Evolutionary conservation across 2,329 filamentous ascomycete genomes (phyloP).

Genomic region (Exophiala oligosperma): DNA sequence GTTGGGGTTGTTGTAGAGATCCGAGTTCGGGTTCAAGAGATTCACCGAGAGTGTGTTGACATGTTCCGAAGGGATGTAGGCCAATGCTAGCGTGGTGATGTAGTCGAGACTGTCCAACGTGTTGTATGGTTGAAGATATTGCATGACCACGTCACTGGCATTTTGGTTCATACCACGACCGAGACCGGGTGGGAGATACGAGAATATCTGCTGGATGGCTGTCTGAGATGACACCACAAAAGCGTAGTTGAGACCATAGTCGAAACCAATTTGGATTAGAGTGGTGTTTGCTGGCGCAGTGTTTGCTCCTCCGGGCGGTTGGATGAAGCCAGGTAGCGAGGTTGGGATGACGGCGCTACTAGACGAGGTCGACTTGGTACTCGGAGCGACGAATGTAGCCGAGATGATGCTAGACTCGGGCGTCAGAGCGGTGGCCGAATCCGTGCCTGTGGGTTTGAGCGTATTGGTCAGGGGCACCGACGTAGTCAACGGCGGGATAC

Average conservation of each 20-base stretch:
- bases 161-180: slow-evolving; percentile 58
- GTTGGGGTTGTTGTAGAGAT: slow-evolving; percentile 70
- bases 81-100: slow-evolving; percentile 76
- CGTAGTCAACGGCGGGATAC: slow-evolving; percentile 7
- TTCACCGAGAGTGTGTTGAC: slow-evolving; percentile 68
- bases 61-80: slow-evolving; percentile 71
- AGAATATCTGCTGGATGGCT: slow-evolving; percentile 82
- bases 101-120: slow-evolving; percentile 66
- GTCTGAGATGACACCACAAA: slow-evolving; percentile 73
- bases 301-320: slow-evolving; percentile 63
- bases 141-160: slow-evolving; percentile 30
- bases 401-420: slow-evolving; percentile 34
- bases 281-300: slow-evolving; percentile 63
- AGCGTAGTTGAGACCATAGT: slow-evolving; percentile 75
- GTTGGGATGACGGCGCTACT: slow-evolving; percentile 59
- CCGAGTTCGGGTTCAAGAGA: slow-evolving; percentile 69
- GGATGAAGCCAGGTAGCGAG: slow-evolving; percentile 71
- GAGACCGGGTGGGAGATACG: slow-evolving; percentile 71
- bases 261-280: slow-evolving; percentile 82
- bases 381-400: slow-evolving; percentile 30
- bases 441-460: slow-evolving; percentile 46
- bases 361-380: slow-evolving; percentile 33
- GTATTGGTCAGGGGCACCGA: slow-evolving; percentile 21
- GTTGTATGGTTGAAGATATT: slow-evolving; percentile 35
- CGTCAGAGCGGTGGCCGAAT: slow-evolving; percentile 43